Evolutionary conservation across 2,329 filamentous ascomycete genomes (phyloP).

Genomic region (Alternaria consortialis): DNA sequence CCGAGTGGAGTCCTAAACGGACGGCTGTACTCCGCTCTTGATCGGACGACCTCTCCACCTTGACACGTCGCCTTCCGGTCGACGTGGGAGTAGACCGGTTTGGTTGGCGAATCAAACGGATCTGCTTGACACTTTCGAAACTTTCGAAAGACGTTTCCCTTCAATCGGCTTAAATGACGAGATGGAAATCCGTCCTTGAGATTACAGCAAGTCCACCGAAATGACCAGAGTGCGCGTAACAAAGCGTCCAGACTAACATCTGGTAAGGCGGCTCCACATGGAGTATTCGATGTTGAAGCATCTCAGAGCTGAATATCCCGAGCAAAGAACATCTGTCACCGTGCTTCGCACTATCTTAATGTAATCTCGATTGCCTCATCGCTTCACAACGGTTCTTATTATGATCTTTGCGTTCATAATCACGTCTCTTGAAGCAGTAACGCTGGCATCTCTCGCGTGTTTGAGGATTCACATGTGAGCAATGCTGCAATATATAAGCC

Average conservation of each 20-base stretch:
- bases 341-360: background rate
- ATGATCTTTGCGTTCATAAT: background rate
- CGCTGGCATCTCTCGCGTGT: too few relatives aligned
- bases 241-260: too few relatives aligned
- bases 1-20: background rate
- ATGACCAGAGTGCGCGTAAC: too few relatives aligned
- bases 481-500: too few relatives aligned
- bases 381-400: background rate
- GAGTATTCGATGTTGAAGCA: background rate
- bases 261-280: background rate
- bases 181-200: background rate
- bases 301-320: background rate
- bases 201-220: too few relatives aligned
- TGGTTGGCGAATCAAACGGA: background rate
- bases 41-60: background rate
- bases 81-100: background rate
- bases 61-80: background rate
- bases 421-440: too few relatives aligned
- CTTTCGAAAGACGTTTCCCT: background rate
- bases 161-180: background rate
- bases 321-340: background rate
- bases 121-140: background rate
- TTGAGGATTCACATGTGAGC: too few relatives aligned
- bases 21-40: background rate
- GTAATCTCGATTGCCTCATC: background rate